A percentile compares a stretch with the other conserved stretches of the same genome.
These are phyloP conservation scores for Hanseniaspora mollemarum DNA, from an alignment of 805 yeast species.

Conservation along the genomic window DNA sequence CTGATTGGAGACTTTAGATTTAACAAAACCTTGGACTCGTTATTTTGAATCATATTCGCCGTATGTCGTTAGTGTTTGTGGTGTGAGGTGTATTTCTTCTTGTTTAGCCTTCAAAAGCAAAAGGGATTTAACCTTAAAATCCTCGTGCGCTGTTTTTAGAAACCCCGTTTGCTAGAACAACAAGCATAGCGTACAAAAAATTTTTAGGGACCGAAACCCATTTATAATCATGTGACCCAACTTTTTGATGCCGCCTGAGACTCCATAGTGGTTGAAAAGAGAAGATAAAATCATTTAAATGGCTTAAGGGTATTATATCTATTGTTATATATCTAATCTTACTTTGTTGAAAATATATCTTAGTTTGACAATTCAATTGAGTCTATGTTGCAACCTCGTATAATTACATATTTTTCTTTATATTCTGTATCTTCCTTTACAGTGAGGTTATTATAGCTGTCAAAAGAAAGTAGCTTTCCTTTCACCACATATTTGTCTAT, in stretches of 20 bases:
- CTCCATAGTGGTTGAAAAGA: no score
- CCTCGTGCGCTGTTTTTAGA: no score
- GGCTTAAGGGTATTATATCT: no score
- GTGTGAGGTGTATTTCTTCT: neutral
- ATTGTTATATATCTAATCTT: no score
- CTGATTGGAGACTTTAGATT: conserved; percentile 22
- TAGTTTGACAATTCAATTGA: neutral
- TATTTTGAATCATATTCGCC: neutral
- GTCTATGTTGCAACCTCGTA: conserved; percentile 15
- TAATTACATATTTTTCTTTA: neutral
- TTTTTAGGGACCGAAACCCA: no score
- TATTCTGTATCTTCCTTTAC: neutral
- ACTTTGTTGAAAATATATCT: neutral
- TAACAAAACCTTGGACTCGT: neutral
- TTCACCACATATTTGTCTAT: neutral
- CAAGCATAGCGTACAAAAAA: no score
- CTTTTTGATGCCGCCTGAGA: no score
- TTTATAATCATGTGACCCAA: no score
- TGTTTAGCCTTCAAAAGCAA: neutral
- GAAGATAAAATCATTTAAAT: no score
- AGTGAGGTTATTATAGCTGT: conserved; percentile 8
- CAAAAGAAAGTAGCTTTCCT: conserved; percentile 6
- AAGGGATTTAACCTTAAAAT: no score
- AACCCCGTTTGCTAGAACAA: no score
- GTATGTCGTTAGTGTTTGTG: neutral